Conservation (phyloP, 2,329 filamentous ascomycete species). For the Chalaropsis ovoidea region DNA sequence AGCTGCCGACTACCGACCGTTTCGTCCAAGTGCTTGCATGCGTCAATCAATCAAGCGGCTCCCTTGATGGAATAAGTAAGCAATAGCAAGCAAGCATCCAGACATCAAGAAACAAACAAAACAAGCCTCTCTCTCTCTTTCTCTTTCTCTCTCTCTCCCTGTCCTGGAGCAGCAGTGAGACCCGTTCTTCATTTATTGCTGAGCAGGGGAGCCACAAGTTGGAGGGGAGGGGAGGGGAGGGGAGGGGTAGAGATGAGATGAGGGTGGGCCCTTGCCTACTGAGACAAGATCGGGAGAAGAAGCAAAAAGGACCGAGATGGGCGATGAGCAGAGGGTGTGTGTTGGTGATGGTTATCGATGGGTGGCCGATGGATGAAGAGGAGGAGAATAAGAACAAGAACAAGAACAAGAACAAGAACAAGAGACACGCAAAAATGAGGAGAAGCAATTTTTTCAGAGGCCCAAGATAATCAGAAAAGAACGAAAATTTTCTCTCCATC, state of each 20-base stretch:
- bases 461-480: neutral
- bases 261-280: neutral
- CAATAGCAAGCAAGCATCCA: neutral
- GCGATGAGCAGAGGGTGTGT: neutral
- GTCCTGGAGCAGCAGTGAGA: neutral
- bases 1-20: neutral
- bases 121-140: neutral
- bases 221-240: too few relatives aligned
- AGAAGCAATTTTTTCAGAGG: neutral
- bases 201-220: neutral
- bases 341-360: neutral
- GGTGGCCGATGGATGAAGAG: neutral
- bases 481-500: neutral
- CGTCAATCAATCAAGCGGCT: neutral
- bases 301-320: neutral
- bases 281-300: neutral
- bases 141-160: neutral
- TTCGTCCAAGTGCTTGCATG: slow-evolving; percentile 4
- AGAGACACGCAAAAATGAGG: neutral
- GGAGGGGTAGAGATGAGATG: slow-evolving; percentile 8
- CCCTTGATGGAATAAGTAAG: neutral
- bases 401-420: neutral
- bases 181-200: neutral
- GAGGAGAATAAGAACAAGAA: slow-evolving; percentile 2
- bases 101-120: neutral